phyloP scores from a whole-genome alignment of 2,329 filamentous ascomycete species.

The Stachybotrys elegans region DNA sequence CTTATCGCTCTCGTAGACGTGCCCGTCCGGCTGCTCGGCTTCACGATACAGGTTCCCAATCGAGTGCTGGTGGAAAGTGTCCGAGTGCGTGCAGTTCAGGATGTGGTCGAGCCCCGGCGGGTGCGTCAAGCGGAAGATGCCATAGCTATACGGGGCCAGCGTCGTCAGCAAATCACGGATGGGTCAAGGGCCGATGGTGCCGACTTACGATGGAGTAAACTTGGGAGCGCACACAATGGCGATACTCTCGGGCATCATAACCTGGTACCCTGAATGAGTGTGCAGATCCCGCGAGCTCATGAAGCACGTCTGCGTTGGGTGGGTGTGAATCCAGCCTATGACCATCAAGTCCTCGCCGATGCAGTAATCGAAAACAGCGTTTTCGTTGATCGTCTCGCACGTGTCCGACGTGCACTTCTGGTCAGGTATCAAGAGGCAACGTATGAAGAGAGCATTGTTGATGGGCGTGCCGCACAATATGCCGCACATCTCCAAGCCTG shows the following conservation, averaged over 20 bases:
- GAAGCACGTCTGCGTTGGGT: constrained; percentile 94
- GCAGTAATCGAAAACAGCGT: constrained; percentile 82
- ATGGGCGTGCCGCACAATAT: constrained; percentile 88
- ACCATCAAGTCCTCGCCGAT: constrained; percentile 78
- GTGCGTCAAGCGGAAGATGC: constrained; percentile 88
- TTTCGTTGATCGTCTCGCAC: constrained; percentile 88
- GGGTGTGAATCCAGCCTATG: constrained; percentile 96
- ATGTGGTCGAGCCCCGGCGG: constrained; percentile 87
- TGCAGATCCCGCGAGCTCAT: constrained; percentile 94
- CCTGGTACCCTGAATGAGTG: constrained; percentile 89
- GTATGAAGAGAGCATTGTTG: constrained; percentile 90
- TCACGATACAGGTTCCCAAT: constrained; percentile 72
- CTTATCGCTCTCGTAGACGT: constrained; percentile 64
- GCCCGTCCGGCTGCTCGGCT: constrained; percentile 60
- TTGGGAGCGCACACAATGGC: constrained; percentile 93
- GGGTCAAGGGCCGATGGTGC: constrained; percentile 3
- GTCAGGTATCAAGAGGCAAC: constrained; percentile 81
- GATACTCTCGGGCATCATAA: constrained; percentile 94
- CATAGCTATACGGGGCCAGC: constrained; percentile 59
- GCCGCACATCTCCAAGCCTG: constrained; percentile 89
- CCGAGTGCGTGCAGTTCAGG: constrained; percentile 68
- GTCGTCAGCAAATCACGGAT: constrained; percentile 5
- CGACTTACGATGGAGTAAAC: constrained; percentile 65
- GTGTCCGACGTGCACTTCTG: constrained; percentile 89
- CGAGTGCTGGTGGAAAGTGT: constrained; percentile 75